These are phyloP conservation scores for Ascodesmis nigricans DNA, from an alignment of 495 filamentous ascomycete genomes.

Conservation along the genomic window DNA sequence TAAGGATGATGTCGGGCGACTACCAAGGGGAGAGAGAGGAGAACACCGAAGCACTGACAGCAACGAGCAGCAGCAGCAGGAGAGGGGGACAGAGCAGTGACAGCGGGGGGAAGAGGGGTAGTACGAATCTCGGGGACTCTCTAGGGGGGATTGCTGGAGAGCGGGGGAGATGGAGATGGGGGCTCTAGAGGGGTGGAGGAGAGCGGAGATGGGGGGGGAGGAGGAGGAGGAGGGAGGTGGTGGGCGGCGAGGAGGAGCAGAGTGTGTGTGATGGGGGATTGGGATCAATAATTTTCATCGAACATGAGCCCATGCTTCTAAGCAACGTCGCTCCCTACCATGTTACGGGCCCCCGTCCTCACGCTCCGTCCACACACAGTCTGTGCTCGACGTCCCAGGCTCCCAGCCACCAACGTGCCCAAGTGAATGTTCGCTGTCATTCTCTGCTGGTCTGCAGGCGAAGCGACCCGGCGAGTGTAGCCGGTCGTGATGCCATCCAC, in stretches of 20 bases:
- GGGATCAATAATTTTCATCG: slow-evolving; percentile 17
- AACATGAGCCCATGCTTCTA: no score
- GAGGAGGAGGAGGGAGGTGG: slow-evolving; percentile 22
- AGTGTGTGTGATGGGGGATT: slow-evolving; percentile 11
- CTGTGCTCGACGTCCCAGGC: no score
- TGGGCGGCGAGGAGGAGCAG: slow-evolving; percentile 24
- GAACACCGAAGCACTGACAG: slow-evolving; percentile 9
- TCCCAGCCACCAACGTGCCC: no score
- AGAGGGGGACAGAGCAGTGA: slow-evolving; percentile 8
- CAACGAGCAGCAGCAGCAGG: slow-evolving; percentile 4
- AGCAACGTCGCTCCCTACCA: no score
- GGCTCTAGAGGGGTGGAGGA: background rate
- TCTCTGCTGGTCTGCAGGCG: no score
- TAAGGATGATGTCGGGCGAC: slow-evolving; percentile 9
- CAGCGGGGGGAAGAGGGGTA: slow-evolving; percentile 3
- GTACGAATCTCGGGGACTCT: no score
- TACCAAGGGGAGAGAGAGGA: slow-evolving; percentile 6
- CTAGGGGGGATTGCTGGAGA: slow-evolving; percentile 5
- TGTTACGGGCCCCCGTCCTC: no score
- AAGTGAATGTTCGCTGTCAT: no score
- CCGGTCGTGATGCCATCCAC: no score
- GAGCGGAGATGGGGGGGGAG: background rate
- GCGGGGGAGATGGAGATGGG: background rate
- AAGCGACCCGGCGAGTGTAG: no score
- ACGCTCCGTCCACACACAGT: no score